A percentile compares a stretch with the other conserved stretches of the same genome.
phyloP scores from a whole-genome alignment of 352 stramenopile genomes.

The Blastocystis hominis region DNA sequence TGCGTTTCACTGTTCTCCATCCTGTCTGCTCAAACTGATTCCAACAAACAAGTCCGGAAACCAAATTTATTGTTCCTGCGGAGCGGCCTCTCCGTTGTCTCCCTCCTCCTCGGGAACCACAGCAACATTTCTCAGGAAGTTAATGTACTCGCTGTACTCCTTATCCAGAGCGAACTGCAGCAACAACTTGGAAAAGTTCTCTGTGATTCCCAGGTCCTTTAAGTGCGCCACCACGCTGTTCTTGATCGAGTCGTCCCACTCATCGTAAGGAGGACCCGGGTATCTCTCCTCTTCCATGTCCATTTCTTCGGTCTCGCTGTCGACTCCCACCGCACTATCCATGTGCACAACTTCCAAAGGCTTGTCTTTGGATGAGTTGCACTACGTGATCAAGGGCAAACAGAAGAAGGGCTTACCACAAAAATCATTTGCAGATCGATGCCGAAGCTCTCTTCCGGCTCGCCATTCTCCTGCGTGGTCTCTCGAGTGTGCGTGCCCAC shows the following conservation, averaged over 20 bases:
- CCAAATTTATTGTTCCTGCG: not conserved
- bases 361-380: slow-evolving; percentile 23
- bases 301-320: not conserved
- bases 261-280: slow-evolving; percentile 42
- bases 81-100: not conserved
- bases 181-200: slow-evolving; percentile 54
- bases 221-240: slow-evolving; percentile 51
- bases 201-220: slow-evolving; percentile 51
- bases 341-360: slow-evolving; percentile 51
- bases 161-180: slow-evolving; percentile 54
- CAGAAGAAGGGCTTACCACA: not conserved
- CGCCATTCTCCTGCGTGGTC: not conserved
- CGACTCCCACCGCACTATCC: slow-evolving; percentile 40
- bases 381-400: not conserved
- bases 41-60: not conserved
- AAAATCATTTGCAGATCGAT: slow-evolving; percentile 59
- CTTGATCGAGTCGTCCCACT: slow-evolving; percentile 55
- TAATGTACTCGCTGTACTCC: slow-evolving; percentile 58
- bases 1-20: not conserved
- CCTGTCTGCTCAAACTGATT: not conserved
- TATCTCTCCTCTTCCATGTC: slow-evolving; percentile 9
- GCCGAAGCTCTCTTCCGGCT: not conserved
- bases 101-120: slow-evolving; percentile 23
- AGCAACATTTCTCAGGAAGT: slow-evolving; percentile 47
- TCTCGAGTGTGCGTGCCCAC: slow-evolving; percentile 32